Percentiles rank a stretch among this genome's conserved stretches.
phyloP scores from a whole-genome alignment of 257 asterid genomes.

The Craterostigma plantagineum region DNA sequence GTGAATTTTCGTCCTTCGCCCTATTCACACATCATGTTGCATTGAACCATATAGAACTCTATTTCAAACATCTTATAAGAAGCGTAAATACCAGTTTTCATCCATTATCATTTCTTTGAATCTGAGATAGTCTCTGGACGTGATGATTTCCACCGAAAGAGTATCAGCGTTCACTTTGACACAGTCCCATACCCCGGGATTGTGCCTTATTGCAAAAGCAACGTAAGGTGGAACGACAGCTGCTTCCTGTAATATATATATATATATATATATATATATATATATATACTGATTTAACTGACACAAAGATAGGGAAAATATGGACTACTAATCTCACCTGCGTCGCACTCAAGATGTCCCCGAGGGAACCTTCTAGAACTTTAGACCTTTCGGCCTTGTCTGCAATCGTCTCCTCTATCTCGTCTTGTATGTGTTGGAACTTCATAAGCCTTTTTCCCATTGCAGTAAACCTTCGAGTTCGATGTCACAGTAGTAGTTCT shows the following conservation, averaged over 20 bases:
- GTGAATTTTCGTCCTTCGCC: conserved; percentile 74
- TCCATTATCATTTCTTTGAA: conserved; percentile 59
- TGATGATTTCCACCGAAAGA: conserved; percentile 65
- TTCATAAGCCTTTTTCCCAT: conserved; percentile 72
- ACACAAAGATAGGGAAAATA: background rate
- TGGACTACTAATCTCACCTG: conserved; percentile 19
- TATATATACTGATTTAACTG: no score
- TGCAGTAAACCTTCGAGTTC: conserved; percentile 10
- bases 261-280: no score
- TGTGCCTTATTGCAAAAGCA: conserved; percentile 63
- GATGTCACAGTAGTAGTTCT: no score
- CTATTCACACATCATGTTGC: conserved; percentile 20
- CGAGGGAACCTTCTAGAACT: conserved; percentile 58
- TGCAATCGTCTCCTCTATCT: conserved; percentile 62
- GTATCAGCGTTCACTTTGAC: conserved; percentile 65
- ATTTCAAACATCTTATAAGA: background rate
- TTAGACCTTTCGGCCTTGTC: conserved; percentile 49
- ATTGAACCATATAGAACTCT: background rate
- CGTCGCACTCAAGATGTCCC: conserved; percentile 82
- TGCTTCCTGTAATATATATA: conserved; percentile 71
- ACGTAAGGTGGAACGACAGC: conserved; percentile 80
- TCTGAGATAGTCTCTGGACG: conserved; percentile 62
- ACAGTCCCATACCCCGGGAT: conserved; percentile 88
- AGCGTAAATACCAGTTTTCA: conserved; percentile 42
- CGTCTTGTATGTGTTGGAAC: conserved; percentile 43